Evolutionary conservation across 2,329 filamentous ascomycete species (phyloP), one percentile per base, ranked within the genome.

Genomic region (Ascochyta lentis): DNA sequence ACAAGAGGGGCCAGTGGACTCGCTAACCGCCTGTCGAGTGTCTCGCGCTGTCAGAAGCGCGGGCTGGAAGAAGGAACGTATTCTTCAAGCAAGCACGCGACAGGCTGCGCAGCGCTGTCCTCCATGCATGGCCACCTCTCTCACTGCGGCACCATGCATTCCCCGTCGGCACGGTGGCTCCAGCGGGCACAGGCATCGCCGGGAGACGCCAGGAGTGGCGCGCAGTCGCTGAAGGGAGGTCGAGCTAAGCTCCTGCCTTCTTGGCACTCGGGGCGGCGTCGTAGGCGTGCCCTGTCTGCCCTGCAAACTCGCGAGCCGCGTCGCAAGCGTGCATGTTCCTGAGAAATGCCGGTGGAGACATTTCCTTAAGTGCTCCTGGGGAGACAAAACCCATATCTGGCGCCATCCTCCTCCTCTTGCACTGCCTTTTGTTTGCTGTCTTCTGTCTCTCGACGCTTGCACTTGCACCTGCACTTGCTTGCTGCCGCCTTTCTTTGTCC

Each of bases 231-330:
- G 46, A 42, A 56, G 53, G 52, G 52, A 56, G 53, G 53, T 56
- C 42, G 35, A 56, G 53, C 53, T 56, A 56, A 50, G 47, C 53
- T 56, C 53, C 47, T 56, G 37, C 47, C 31, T 50, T 22, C 44
- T 48, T 48, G 51, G 44, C 51, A 37, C 33, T 42, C 47, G 47
- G 42, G 49, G 41, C 41, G 24, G 19, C 15, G 19, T 19, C 19
- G 19, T 19, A 8, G 6, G 7, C 27, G 8, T 29, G 27, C 27
- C 27, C 27, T 29, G 9, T 10, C 33, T 35, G 37, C 37, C 37
- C 47, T 43, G 41, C 42, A 22, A 19, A n/a, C 23, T 43, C 31
- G 48, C 49, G 40, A 49, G 52, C 52, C 41, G 45, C 53, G 53
- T 56, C 38, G 53, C 53, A 47, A 34, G 46, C 46, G 24, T 55